phyloP scores from a whole-genome alignment of 2,329 filamentous ascomycete genomes.

The Penicillium crustosum region DNA sequence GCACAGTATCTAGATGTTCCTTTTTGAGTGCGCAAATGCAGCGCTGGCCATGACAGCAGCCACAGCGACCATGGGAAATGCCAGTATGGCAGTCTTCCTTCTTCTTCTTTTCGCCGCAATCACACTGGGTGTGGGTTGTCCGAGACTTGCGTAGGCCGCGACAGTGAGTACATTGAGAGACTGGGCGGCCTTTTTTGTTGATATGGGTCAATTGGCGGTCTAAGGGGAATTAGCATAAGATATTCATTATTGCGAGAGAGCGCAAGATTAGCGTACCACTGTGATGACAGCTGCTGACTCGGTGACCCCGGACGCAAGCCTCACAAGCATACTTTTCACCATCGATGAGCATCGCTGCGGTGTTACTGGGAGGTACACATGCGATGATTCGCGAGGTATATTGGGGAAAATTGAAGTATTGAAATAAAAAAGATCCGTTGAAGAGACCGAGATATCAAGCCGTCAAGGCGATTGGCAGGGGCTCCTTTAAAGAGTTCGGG shows the following conservation, averaged over 20 bases:
- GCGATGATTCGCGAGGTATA: slow-evolving; percentile 39
- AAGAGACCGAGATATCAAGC: slow-evolving; percentile 20
- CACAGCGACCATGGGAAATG: slow-evolving; percentile 40
- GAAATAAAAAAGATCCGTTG: slow-evolving; percentile 12
- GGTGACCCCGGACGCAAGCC: slow-evolving; percentile 96
- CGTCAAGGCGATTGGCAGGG: slow-evolving; percentile 34
- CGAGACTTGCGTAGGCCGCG: slow-evolving; percentile 94
- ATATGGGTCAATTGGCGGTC: slow-evolving; percentile 91
- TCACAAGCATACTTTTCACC: slow-evolving; percentile 98
- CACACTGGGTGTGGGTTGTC: slow-evolving; percentile 90
- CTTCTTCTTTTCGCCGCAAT: slow-evolving; percentile 93
- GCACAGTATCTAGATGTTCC: slow-evolving; percentile 53
- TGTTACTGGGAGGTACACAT: slow-evolving; percentile 41
- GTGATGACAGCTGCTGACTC: slow-evolving; percentile 98
- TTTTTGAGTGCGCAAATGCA: slow-evolving; percentile 63
- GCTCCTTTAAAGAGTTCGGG: slow-evolving; percentile 25
- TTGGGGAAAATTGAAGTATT: slow-evolving; percentile 18
- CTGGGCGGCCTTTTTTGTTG: slow-evolving; percentile 95
- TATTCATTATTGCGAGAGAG: background rate
- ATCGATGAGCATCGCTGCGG: slow-evolving; percentile 71
- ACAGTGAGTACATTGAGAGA: slow-evolving; percentile 97
- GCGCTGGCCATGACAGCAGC: slow-evolving; percentile 59
- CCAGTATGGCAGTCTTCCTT: slow-evolving; percentile 40
- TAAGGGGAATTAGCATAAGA: slow-evolving; percentile 40
- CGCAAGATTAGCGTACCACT: slow-evolving; percentile 64